Base-by-base conservation (phyloP, 305 asterid species). In the Salvia sclarea region DNA sequence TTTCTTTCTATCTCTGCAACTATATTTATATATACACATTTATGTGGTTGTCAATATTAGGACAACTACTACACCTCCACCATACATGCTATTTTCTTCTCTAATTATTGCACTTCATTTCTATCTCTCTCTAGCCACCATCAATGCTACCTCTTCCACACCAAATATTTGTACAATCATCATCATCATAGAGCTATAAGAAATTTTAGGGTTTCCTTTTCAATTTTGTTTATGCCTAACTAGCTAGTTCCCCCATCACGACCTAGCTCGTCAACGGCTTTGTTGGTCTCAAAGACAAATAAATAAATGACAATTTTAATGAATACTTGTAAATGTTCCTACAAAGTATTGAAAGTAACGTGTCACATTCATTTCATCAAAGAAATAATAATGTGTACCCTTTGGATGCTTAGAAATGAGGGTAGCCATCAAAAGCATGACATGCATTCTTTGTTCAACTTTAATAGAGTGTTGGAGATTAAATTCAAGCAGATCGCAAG, bases 51-150 rank as follows among this genome's bases (percentile, higher is more conserved):
- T 71, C 31, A 41, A n/a, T 64, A 63, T 72, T 10, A 33, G 53
- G 33, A 48, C 60, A 43, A 22, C 50, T 13, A 64, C 38, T 71
- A 30, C 22, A 61, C 66, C 65, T 58, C 47, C 28, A 33, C 28
- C 17, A n/a, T 6, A 55, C 33, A 31, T 28, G 2, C 1, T 4
- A 57, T 35, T 57, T 33, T 14, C 20, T 28, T 33, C 45, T 17
- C 44, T 33, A 11, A 52, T 52, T 21, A 52, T 52, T 52, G 58
- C 58, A 4, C 58, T 52, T 52, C 17, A 22, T 21, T 50, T 53
- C n/a, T n/a, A n/a, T n/a, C n/a, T n/a, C n/a, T n/a, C n/a, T n/a
- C n/a, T n/a, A n/a, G n/a, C n/a, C n/a, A n/a, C n/a, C n/a, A n/a
- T n/a, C n/a, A n/a, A n/a, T n/a, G n/a, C n/a, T n/a, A n/a, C n/a